Percentiles rank a stretch among this genome's conserved stretches.
Conservation (phyloP, 257 asterid species). For the Primulina eburnea region DNA sequence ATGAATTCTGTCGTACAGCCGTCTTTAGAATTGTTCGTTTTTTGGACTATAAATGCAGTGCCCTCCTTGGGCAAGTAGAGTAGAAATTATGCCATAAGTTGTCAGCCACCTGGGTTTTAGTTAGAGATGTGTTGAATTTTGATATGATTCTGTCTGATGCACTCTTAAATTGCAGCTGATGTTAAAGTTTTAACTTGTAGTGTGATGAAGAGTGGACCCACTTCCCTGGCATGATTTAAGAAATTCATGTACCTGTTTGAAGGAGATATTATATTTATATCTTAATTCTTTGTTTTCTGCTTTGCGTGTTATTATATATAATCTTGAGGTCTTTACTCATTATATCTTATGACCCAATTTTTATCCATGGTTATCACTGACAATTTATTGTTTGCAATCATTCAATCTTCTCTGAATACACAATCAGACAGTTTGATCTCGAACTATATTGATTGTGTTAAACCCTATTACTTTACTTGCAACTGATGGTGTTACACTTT, state of each 20-base stretch:
- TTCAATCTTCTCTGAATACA: constrained; percentile 3
- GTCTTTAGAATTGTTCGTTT: too few relatives aligned
- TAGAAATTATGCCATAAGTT: too few relatives aligned
- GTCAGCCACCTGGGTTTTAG: too few relatives aligned
- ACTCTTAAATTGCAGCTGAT: not conserved
- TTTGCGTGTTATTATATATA: too few relatives aligned
- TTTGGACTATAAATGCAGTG: too few relatives aligned
- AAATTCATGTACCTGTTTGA: constrained; percentile 3
- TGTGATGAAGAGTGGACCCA: not conserved
- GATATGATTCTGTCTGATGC: not conserved
- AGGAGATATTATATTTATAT: constrained; percentile 6
- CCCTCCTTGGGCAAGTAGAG: too few relatives aligned
- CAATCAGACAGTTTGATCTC: constrained; percentile 14
- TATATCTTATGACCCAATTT: not conserved
- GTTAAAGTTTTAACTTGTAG: not conserved
- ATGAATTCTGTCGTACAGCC: too few relatives aligned
- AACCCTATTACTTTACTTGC: constrained; percentile 13
- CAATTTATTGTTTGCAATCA: not conserved
- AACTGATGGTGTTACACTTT: constrained; percentile 22
- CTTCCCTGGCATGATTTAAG: constrained; percentile 1
- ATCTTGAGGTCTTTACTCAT: too few relatives aligned
- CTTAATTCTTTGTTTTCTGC: not conserved
- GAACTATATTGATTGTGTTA: constrained; percentile 12
- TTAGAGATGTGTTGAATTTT: too few relatives aligned
- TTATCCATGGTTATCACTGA: not conserved